phyloP scores from a whole-genome alignment of 148 eudicot species.

The Dysphania ambrosioides region DNA sequence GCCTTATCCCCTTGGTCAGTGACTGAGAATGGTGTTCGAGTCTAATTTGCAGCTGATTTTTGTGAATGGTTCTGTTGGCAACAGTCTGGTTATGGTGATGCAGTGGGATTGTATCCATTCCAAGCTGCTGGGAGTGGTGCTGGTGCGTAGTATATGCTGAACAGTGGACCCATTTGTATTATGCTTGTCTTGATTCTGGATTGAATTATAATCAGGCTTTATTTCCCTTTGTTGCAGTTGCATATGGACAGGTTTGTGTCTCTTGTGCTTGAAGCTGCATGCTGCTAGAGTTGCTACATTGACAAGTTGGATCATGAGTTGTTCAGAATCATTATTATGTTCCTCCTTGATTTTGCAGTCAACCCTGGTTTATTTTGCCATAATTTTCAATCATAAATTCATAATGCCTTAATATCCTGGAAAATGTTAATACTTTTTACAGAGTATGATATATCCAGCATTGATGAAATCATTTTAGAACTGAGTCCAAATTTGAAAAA shows the following conservation, averaged over 20 bases:
- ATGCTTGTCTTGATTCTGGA: neutral
- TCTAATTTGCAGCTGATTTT: neutral
- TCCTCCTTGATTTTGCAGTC: no score
- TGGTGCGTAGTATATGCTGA: slow-evolving; percentile 32
- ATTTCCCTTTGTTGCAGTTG: slow-evolving; percentile 48
- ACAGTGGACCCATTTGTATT: slow-evolving; percentile 3
- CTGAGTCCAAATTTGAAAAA: neutral
- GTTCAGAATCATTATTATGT: neutral
- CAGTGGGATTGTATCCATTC: slow-evolving; percentile 56
- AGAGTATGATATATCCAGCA: neutral
- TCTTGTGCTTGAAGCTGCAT: slow-evolving; percentile 6
- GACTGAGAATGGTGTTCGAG: neutral
- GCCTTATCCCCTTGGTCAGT: neutral
- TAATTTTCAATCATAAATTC: no score
- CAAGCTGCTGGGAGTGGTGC: slow-evolving; percentile 49
- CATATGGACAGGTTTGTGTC: slow-evolving; percentile 66
- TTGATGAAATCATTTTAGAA: neutral
- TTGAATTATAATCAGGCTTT: slow-evolving; percentile 15
- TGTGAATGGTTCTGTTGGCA: slow-evolving; percentile 11
- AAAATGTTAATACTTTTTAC: no score
- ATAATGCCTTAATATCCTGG: no score
- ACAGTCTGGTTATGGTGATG: slow-evolving; percentile 82
- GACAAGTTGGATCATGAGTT: slow-evolving; percentile 1
- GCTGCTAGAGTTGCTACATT: neutral
- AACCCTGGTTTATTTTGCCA: no score